phyloP scores from a whole-genome alignment of 192 early-diverging fungal genomes.

The Ramicandelaber brevisporus region DNA sequence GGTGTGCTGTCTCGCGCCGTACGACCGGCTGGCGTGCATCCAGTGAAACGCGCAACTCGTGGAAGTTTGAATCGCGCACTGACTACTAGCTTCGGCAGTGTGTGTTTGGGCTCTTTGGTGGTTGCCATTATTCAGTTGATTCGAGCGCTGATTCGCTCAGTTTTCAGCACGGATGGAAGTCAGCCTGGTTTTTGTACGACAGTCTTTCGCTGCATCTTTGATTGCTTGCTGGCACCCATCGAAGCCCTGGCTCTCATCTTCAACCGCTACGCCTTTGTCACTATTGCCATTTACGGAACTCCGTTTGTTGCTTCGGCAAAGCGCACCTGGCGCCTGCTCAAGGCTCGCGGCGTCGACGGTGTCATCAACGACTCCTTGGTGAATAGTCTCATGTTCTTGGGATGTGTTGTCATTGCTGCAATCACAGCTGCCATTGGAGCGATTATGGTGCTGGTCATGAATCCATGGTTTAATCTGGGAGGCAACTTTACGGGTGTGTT shows the following conservation, averaged over 20 bases:
- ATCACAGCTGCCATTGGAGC: conserved; percentile 15
- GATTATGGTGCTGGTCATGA: conserved; percentile 5
- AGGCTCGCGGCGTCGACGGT: conserved; percentile 29
- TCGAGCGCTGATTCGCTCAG: conserved; percentile 24
- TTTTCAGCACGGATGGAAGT: conserved; percentile 13
- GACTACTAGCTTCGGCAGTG: conserved; percentile 27
- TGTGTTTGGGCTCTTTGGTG: conserved; percentile 24
- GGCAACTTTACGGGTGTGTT: conserved; percentile 1
- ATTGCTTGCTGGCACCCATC: conserved; percentile 28
- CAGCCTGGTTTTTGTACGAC: no score
- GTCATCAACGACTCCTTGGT: conserved; percentile 58
- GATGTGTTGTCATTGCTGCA: conserved; percentile 19
- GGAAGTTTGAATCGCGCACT: conserved; percentile 26
- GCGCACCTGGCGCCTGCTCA: conserved; percentile 51
- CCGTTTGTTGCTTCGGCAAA: conserved; percentile 19
- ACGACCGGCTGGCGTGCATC: no score
- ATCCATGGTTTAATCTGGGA: background rate
- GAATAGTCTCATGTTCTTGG: conserved; percentile 42
- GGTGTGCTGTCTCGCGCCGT: no score
- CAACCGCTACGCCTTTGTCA: conserved; percentile 52
- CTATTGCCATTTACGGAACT: conserved; percentile 61
- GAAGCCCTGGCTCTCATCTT: conserved; percentile 36
- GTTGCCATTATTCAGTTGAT: conserved; percentile 19
- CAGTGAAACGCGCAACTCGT: no score
- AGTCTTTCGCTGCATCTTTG: conserved; percentile 21